Evolutionary conservation across 208 protist species (phyloP).

Genomic region (Herpetomonas samuelpessoai): DNA sequence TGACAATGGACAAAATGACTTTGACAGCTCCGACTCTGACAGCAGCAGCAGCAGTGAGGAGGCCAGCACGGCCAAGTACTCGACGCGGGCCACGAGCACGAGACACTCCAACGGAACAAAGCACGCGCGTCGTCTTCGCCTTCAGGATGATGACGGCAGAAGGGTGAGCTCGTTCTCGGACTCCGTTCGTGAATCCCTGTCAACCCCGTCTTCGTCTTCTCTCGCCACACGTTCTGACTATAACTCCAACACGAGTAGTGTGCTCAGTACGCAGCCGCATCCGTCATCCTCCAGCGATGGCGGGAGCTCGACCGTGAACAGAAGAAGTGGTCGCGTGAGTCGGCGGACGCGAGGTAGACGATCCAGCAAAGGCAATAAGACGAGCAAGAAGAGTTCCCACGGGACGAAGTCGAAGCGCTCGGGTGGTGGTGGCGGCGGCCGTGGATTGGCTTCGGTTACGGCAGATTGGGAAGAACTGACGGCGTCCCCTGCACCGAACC

Average conservation of each 20-base stretch:
- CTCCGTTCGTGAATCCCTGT: neutral
- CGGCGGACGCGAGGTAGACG: no score
- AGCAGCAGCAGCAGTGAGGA: neutral
- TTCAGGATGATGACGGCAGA: no score
- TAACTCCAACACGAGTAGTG: neutral
- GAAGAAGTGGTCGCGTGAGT: no score
- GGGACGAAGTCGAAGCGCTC: neutral
- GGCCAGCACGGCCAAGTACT: neutral
- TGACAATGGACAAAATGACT: no score
- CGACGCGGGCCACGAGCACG: neutral
- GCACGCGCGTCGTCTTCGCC: neutral
- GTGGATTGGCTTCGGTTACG: neutral
- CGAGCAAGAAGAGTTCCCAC: slow-evolving; percentile 3
- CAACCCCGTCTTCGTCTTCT: neutral
- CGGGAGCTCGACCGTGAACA: no score
- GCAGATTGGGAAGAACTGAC: neutral
- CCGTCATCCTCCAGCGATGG: neutral
- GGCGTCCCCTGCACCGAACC: slow-evolving; percentile 12
- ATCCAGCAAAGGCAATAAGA: neutral
- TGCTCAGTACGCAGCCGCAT: neutral
- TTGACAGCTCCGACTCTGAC: neutral
- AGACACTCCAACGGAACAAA: neutral
- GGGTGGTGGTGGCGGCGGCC: neutral
- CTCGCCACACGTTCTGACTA: neutral
- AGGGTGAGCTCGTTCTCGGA: neutral